A percentile compares a stretch with the other conserved stretches of the same genome.
Evolutionary conservation across 371 early-diverging fungal genomes (phyloP).

Genomic region (Funneliformis caledonium): DNA sequence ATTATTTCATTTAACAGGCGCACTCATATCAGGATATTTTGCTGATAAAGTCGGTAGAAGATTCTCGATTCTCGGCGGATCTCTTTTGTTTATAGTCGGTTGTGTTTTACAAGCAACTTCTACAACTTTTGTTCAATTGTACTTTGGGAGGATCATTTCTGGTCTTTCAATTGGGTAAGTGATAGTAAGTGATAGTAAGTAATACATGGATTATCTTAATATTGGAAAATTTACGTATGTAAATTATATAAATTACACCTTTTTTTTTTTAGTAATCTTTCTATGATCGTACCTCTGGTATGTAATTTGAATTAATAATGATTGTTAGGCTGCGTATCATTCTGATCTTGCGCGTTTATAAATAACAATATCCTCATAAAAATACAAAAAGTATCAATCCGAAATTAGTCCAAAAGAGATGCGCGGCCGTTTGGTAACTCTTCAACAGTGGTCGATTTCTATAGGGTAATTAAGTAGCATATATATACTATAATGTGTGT

Average conservation of each 20-base stretch:
- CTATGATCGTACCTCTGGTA: slow-evolving; percentile 40
- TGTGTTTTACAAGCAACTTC: slow-evolving; percentile 37
- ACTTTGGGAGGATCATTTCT: slow-evolving; percentile 36
- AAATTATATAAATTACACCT: neutral
- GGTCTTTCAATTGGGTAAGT: slow-evolving; percentile 38
- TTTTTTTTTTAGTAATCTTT: slow-evolving; percentile 25
- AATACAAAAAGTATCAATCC: slow-evolving; percentile 68
- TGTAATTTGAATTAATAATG: neutral
- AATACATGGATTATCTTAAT: too few species aligned
- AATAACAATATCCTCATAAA: neutral
- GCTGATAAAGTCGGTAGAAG: slow-evolving; percentile 39
- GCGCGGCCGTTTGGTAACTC: slow-evolving; percentile 85
- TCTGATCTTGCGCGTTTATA: too few species aligned
- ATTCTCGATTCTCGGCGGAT: slow-evolving; percentile 34
- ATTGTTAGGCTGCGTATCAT: too few species aligned
- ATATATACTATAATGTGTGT: too few species aligned
- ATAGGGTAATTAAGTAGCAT: slow-evolving; percentile 41
- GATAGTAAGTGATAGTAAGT: neutral
- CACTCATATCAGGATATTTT: neutral
- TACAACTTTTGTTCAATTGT: slow-evolving; percentile 18
- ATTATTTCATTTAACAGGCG: neutral
- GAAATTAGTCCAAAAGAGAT: slow-evolving; percentile 85
- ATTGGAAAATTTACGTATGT: too few species aligned
- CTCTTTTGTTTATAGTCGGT: slow-evolving; percentile 39
- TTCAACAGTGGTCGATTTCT: slow-evolving; percentile 91